Evolutionary conservation across 2,329 filamentous ascomycete species (phyloP).

Genomic region (Fusarium clavum): DNA sequence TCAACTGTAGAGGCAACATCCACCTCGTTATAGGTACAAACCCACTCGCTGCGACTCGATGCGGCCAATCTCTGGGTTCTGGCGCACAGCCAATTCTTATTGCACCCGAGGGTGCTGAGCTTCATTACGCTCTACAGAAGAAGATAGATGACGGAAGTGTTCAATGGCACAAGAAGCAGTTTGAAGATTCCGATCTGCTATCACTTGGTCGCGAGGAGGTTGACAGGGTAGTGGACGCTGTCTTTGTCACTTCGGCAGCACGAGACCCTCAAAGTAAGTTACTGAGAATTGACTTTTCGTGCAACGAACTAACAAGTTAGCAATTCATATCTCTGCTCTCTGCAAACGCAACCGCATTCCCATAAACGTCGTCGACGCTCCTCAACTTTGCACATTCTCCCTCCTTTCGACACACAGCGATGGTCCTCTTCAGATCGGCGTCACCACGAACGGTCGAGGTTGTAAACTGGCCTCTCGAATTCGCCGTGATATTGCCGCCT

Average conservation of each 20-base stretch:
- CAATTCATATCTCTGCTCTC: constrained; percentile 74
- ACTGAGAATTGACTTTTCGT: constrained; percentile 6
- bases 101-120: constrained; percentile 71
- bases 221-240: constrained; percentile 83
- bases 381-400: constrained; percentile 87
- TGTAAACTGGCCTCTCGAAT: constrained; percentile 94
- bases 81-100: constrained; percentile 86
- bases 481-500: constrained; percentile 85
- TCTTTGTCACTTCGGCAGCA: constrained; percentile 81
- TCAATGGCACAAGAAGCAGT: constrained; percentile 72
- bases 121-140: constrained; percentile 69
- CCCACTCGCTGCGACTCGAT: constrained; percentile 86
- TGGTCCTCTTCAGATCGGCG: constrained; percentile 91
- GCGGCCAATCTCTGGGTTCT: constrained; percentile 80
- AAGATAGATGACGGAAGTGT: constrained; percentile 75
- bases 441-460: constrained; percentile 94
- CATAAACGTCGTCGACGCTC: constrained; percentile 90
- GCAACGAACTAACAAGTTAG: constrained; percentile 52
- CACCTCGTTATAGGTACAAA: constrained; percentile 91
- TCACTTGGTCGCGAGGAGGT: constrained; percentile 84
- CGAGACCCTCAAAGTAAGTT: constrained; percentile 55
- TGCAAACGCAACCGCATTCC: constrained; percentile 87
- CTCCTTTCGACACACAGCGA: constrained; percentile 90
- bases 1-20: constrained; percentile 75
- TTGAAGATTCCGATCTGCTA: constrained; percentile 78